A percentile compares a stretch with the other conserved stretches of the same genome.
Conservation (phyloP, 345 rosid genomes). For the Eucalyptus marginata region DNA sequence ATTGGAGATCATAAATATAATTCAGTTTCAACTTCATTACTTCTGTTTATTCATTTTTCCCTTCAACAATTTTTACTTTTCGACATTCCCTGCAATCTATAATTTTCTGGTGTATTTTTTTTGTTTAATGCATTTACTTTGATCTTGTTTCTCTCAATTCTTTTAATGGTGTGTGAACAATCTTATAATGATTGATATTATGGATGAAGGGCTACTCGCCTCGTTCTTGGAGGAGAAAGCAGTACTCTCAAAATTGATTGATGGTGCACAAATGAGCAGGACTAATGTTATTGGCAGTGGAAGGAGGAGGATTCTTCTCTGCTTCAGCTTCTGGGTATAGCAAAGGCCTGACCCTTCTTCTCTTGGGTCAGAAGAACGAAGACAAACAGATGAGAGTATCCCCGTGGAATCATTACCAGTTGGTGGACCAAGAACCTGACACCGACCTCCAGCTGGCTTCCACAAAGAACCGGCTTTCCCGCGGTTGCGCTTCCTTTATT, state of each 20-base stretch:
- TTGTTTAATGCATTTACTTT: not conserved
- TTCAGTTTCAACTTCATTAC: not conserved
- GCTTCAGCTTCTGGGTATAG: constrained; percentile 96
- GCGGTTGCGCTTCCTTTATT: constrained; percentile 77
- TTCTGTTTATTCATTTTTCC: not conserved
- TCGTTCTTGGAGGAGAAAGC: constrained; percentile 4
- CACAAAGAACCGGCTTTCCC: constrained; percentile 58
- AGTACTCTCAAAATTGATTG: not conserved
- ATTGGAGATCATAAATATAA: not conserved
- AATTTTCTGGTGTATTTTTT: not conserved
- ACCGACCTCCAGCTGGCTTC: constrained; percentile 95
- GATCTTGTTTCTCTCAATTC: not conserved
- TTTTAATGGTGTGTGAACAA: not conserved
- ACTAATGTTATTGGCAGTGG: constrained; percentile 94
- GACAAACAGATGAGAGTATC: constrained; percentile 90
- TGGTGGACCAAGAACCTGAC: constrained; percentile 75
- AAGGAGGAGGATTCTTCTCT: constrained; percentile 99
- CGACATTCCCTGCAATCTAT: not conserved
- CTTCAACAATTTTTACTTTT: not conserved
- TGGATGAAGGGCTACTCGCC: not conserved
- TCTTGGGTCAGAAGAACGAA: constrained; percentile 74
- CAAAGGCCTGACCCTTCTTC: constrained; percentile 79
- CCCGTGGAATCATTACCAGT: constrained; percentile 95
- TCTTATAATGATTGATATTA: not conserved
- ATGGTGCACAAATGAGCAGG: constrained; percentile 58